phyloP scores from a whole-genome alignment of 1,284 basidiomycete species.

The Taiwanofungus camphoratus region DNA sequence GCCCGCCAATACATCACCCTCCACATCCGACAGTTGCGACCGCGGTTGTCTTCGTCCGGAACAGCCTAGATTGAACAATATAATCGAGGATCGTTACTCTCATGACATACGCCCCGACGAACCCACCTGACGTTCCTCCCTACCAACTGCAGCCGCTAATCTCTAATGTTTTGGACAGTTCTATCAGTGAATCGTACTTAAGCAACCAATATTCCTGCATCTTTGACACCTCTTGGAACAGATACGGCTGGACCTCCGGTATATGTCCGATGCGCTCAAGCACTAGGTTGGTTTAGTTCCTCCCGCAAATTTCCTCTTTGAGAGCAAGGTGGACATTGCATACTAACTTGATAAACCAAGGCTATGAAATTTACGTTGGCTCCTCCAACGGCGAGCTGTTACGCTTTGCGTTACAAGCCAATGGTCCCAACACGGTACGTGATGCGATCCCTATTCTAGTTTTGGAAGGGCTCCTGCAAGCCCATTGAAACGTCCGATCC shows the following conservation, averaged over 20 bases:
- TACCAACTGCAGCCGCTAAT: constrained; percentile 54
- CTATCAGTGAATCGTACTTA: constrained; percentile 15
- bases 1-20: too few relatives aligned
- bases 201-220: background rate
- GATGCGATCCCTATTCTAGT: too few relatives aligned
- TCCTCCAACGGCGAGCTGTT: constrained; percentile 69
- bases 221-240: constrained; percentile 9
- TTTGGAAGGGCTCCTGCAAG: too few relatives aligned
- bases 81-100: too few relatives aligned
- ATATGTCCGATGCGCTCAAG: constrained; percentile 31
- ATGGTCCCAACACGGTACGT: constrained; percentile 46
- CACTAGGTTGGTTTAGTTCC: constrained; percentile 26
- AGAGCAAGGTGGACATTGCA: too few relatives aligned
- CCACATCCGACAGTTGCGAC: too few relatives aligned
- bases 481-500: too few relatives aligned
- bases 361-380: constrained; percentile 70
- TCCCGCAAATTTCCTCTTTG: background rate
- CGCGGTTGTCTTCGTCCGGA: too few relatives aligned
- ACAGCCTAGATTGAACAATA: too few relatives aligned
- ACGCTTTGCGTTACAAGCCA: constrained; percentile 57
- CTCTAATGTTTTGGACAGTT: constrained; percentile 32
- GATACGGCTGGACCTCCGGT: constrained; percentile 16
- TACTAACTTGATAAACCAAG: too few relatives aligned
- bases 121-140: constrained; percentile 46
- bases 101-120: constrained; percentile 27